Base-by-base conservation (phyloP, 805 yeast genomes). In the Komagataella pseudopastoris region DNA sequence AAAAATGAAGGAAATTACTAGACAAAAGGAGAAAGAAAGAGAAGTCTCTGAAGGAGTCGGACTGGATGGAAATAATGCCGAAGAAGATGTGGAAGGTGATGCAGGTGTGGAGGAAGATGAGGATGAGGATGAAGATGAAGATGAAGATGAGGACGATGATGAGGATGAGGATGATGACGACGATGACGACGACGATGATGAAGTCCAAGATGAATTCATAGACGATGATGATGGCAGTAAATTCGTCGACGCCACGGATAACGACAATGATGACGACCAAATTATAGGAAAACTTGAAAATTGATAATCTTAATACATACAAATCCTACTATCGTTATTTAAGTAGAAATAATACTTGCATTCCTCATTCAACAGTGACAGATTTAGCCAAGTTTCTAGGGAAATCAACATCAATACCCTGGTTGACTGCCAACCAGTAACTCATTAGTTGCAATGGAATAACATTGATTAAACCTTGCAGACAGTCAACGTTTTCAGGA, bases 311-410 rank as follows among this genome's bases (percentile, higher is more conserved):
- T 30, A 30, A 30, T 30, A 30, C 39, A 30, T 30, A 30, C 39
- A 30, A 30, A 30, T 30, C 39, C 39, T 30, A 30, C 14, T 30
- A 30, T 30, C 39, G 39, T 30, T 30, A 30, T 30, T 30, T 30
- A 30, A 30, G 39, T 30, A 30, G 20, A 30, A 30, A 30, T 30
- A 30, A 30, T 30, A 14, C 39, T 30, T 30, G 39, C 39, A 30
- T 30, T 30, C 39, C 39, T 65, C 74, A 90, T 73, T 89, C 98
- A 56, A 93, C 99, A 49, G 99, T 93, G 53, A 93, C 99, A 50
- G 96, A 85, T 75, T 93, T 93, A 56, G 99, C 99, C 71, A 93
- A 78, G 74, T 93, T 93, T 72, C 99, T 82, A 58, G 99, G 99
- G 82, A 91, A 91, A 69, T 93, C 99, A 53, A 95, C 99, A 64